Evolutionary conservation across 2,329 filamentous ascomycete genomes (phyloP).

Genomic region (Apiospora sp.): DNA sequence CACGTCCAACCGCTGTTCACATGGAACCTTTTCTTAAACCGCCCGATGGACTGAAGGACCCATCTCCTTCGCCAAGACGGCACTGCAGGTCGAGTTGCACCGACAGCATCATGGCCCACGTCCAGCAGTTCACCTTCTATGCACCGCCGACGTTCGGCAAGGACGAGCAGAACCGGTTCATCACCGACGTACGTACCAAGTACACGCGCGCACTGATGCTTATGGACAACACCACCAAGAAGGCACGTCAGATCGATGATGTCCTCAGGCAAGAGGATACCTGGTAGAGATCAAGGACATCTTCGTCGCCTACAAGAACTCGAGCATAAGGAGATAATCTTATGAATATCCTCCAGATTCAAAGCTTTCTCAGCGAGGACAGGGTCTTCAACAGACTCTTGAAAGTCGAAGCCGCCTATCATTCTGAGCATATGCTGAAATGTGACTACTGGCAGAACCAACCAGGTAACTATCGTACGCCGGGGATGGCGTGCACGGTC

Average conservation of each 20-base stretch:
- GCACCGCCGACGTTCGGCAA: neutral
- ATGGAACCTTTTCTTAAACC: no score
- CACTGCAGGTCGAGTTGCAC: no score
- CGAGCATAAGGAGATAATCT: no score
- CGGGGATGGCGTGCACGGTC: no score
- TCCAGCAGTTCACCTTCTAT: constrained; percentile 37
- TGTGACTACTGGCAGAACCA: constrained; percentile 25
- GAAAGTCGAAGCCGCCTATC: constrained; percentile 36
- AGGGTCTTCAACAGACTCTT: constrained; percentile 34
- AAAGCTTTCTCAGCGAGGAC: constrained; percentile 28
- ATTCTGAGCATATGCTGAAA: constrained; percentile 44
- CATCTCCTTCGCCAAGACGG: no score
- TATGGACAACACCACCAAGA: constrained; percentile 38
- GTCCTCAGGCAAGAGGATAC: constrained; percentile 35
- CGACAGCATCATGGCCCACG: constrained; percentile 37
- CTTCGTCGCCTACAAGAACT: no score
- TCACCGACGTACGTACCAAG: constrained; percentile 34
- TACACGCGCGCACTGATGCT: constrained; percentile 36
- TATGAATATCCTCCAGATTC: constrained; percentile 28
- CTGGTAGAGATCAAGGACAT: no score
- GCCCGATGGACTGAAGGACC: no score
- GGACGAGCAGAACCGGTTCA: constrained; percentile 35
- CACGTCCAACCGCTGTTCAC: no score
- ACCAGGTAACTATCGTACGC: no score
- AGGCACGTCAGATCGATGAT: constrained; percentile 32